phyloP scores from a whole-genome alignment of 129 eudicot species.

The Helichrysum umbraculigerum region DNA sequence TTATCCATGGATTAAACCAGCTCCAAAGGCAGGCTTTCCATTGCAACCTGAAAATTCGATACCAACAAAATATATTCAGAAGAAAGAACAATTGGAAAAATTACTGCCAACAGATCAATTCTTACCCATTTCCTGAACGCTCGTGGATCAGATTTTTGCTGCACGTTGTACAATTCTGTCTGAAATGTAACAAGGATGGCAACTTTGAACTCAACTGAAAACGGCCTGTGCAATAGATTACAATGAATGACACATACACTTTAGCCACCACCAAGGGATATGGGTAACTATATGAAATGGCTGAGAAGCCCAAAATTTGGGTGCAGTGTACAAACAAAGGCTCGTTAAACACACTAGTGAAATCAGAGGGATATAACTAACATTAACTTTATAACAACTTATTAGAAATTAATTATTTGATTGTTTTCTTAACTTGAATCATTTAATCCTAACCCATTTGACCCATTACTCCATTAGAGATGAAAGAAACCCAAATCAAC shows the following conservation, averaged over 20 bases:
- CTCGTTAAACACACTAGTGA: neutral
- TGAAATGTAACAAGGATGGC: constrained; percentile 59
- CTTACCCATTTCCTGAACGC: constrained; percentile 71
- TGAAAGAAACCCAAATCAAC: neutral
- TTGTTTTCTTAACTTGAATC: no score
- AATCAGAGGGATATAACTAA: neutral
- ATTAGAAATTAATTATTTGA: no score
- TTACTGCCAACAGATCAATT: neutral
- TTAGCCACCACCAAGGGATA: neutral
- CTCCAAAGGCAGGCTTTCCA: constrained; percentile 78
- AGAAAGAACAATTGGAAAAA: neutral
- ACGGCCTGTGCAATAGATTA: constrained; percentile 27
- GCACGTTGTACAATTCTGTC: constrained; percentile 58
- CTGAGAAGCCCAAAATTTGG: neutral
- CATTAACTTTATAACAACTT: neutral
- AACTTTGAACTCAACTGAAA: constrained; percentile 78
- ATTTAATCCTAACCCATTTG: neutral
- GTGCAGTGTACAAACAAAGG: neutral
- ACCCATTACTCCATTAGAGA: neutral
- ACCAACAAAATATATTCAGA: neutral
- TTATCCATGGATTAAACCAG: constrained; percentile 46
- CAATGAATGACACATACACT: constrained; percentile 4
- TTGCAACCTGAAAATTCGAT: constrained; percentile 52
- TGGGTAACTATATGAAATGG: neutral
- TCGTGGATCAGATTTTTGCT: constrained; percentile 57